Evolutionary conservation across 1,284 basidiomycete species (phyloP).

Genomic region (Puccinia horiana): DNA sequence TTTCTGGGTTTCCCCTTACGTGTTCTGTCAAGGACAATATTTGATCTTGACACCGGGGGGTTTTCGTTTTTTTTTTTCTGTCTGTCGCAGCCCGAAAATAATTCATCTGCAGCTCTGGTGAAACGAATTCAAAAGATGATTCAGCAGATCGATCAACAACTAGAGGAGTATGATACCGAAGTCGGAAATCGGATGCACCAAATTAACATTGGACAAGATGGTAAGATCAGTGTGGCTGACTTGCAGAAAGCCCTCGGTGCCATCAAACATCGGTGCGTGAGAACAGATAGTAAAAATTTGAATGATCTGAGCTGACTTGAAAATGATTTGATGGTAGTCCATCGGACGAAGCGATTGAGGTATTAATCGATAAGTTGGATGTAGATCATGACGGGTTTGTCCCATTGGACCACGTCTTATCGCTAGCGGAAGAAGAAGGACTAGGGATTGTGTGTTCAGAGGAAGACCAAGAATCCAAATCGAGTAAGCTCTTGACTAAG

Average conservation of each 20-base stretch:
- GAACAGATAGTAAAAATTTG: neutral
- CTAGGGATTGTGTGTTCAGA: constrained; percentile 54
- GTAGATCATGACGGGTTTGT: constrained; percentile 95
- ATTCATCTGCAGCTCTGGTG: constrained; percentile 70
- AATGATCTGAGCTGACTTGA: neutral
- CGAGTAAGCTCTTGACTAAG: constrained; percentile 54
- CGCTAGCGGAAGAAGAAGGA: constrained; percentile 59
- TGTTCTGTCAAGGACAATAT: neutral
- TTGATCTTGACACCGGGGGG: neutral
- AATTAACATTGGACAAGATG: constrained; percentile 87
- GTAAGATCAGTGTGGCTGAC: constrained; percentile 86
- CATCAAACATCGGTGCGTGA: constrained; percentile 73
- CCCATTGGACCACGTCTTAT: constrained; percentile 59
- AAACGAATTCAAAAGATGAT: constrained; percentile 95
- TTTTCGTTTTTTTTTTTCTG: neutral
- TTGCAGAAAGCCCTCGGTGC: constrained; percentile 85
- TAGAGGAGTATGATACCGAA: constrained; percentile 77
- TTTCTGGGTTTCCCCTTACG: neutral
- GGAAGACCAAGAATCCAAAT: constrained; percentile 54
- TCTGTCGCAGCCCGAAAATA: constrained; percentile 26
- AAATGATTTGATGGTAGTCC: constrained; percentile 62
- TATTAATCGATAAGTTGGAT: constrained; percentile 88
- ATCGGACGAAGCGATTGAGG: constrained; percentile 83
- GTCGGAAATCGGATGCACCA: constrained; percentile 90
- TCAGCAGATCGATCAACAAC: constrained; percentile 88